phyloP scores from a whole-genome alignment of 139 green algal genomes.

The Edaphochlamys debaryana region DNA sequence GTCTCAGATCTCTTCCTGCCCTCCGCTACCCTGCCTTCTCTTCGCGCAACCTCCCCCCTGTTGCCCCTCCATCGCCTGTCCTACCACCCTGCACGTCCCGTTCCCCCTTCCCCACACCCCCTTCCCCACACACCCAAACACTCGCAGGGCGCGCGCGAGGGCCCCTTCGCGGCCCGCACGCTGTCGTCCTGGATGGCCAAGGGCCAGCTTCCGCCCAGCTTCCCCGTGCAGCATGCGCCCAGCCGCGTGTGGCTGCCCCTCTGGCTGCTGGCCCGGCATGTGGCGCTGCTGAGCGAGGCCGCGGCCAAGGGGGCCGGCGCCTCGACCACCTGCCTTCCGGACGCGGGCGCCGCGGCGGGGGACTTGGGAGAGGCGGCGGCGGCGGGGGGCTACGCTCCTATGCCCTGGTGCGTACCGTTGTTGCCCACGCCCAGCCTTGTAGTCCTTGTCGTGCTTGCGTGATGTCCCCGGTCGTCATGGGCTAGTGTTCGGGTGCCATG shows the following conservation, averaged over 20 bases:
- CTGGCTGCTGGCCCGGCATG: constrained; percentile 4
- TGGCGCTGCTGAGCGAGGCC: not conserved
- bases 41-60: not conserved
- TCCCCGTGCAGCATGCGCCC: constrained; percentile 17
- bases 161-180: constrained; percentile 18
- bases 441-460: too few relatives aligned
- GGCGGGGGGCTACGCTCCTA: not conserved
- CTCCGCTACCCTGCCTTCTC: not conserved
- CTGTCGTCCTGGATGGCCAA: constrained; percentile 7
- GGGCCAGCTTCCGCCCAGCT: not conserved
- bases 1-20: not conserved
- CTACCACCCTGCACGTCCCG: not conserved
- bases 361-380: not conserved
- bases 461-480: too few relatives aligned
- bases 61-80: too few relatives aligned
- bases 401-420: constrained; percentile 19
- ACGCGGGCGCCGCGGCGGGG: too few relatives aligned
- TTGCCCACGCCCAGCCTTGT: too few relatives aligned
- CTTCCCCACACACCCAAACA: too few relatives aligned
- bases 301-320: not conserved
- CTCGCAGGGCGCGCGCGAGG: constrained; percentile 10
- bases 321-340: too few relatives aligned
- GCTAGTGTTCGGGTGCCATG: too few relatives aligned
- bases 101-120: not conserved
- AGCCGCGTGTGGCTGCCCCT: constrained; percentile 36